A percentile compares a stretch with the other conserved stretches of the same genome.
phyloP scores from a whole-genome alignment of 805 yeast genomes.

The Wickerhamiella kazuoi region DNA sequence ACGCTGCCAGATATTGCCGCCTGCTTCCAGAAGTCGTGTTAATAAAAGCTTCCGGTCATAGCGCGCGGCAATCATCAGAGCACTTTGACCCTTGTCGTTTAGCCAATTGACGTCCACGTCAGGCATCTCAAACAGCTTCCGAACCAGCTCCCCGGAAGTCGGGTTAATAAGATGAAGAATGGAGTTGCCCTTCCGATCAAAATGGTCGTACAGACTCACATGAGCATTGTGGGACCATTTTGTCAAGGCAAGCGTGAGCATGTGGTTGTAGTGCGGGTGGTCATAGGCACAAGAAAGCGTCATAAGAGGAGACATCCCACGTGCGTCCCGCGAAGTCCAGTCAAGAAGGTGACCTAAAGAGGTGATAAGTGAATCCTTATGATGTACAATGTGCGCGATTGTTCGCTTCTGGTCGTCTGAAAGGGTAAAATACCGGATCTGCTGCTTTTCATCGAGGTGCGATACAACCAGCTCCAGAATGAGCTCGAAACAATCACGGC shows the following conservation, averaged over 20 bases:
- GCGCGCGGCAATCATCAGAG: slow-evolving; percentile 53
- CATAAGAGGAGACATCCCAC: slow-evolving; percentile 63
- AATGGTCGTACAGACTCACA: slow-evolving; percentile 30
- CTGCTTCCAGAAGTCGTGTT: slow-evolving; percentile 30
- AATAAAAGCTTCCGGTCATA: slow-evolving; percentile 51
- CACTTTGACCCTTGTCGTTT: slow-evolving; percentile 44
- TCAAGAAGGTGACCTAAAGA: slow-evolving; percentile 40
- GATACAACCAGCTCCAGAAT: slow-evolving; percentile 28
- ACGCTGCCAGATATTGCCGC: slow-evolving; percentile 28
- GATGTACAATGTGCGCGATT: slow-evolving; percentile 58
- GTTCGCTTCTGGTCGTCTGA: slow-evolving; percentile 39
- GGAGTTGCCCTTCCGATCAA: slow-evolving; percentile 58
- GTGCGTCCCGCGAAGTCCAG: slow-evolving; percentile 51
- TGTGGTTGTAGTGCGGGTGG: slow-evolving; percentile 37
- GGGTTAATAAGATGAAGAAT: slow-evolving; percentile 52
- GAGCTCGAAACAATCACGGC: slow-evolving; percentile 28
- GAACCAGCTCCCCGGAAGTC: slow-evolving; percentile 14
- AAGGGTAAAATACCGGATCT: slow-evolving; percentile 30
- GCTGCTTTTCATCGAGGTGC: slow-evolving; percentile 29
- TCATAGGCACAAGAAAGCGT: slow-evolving; percentile 67
- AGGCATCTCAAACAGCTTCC: slow-evolving; percentile 11
- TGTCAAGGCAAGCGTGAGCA: slow-evolving; percentile 22
- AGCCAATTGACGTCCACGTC: slow-evolving; percentile 39
- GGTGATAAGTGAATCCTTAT: slow-evolving; percentile 33
- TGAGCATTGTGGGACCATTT: slow-evolving; percentile 1